Evolutionary conservation across 2,329 filamentous ascomycete genomes (phyloP), one percentile per base, ranked within the genome.

Genomic region (Aspergillus pseudoterreus): DNA sequence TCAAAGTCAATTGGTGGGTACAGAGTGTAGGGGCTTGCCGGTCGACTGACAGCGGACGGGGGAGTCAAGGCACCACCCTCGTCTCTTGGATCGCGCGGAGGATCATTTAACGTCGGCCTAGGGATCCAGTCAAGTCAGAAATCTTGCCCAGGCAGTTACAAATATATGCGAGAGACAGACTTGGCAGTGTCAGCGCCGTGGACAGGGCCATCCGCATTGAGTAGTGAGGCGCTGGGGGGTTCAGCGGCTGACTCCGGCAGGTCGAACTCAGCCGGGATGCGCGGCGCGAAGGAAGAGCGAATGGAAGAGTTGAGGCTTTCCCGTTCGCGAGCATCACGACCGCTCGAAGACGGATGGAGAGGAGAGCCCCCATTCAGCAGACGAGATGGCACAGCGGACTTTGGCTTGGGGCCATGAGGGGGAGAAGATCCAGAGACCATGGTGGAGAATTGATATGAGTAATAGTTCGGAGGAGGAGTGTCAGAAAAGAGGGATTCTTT

Each of bases 271-370:
- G 58, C 55, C 17, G 69, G 67, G 27, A 66, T 56, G 47, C 67
- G 65, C 22, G 68, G 73, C 30, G 73, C 72, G 65, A 82, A 82
- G 12, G 82, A 84, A 6, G 77, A 77, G 58, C 79, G 71, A 53
- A 86, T 85, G 21, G 82, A 80, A 15, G 80, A 76, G 59, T 78
- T 80, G 49, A 84, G 74, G 50, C 71, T 79, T 48, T 85, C 81
- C 30, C 81, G 72, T 62, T 85, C 82, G 58, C 77, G 73, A 41
- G 73, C 73, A 63, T 78, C 82, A 51, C 78, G 73, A 35, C 71
- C 71, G 53, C 76, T 71, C 14, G 74, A 72, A 10, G 74, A 70
- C 15, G 74, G 69, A 43, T 80, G 73, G 32, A 82, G 74, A 43
- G 80, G 77, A 48, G 75, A 78, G 51, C 74, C 71, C 47, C 80